phyloP scores from a whole-genome alignment of 805 yeast species.

The Vanderwaltozyma verrucispora region DNA sequence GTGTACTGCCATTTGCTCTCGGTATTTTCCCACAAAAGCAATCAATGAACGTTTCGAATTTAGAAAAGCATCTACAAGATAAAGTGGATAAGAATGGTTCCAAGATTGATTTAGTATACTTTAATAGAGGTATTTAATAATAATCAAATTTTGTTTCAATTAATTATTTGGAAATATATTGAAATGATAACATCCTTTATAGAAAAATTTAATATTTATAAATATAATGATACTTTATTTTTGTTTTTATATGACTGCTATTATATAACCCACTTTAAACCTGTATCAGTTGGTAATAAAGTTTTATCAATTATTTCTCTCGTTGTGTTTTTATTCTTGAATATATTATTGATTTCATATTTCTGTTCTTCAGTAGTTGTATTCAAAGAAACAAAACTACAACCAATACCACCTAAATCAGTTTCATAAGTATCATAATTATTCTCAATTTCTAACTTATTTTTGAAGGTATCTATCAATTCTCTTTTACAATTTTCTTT shows the following conservation, averaged over 20 bases:
- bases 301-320: constrained; percentile 7
- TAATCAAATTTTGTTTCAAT: not conserved
- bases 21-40: constrained; percentile 93
- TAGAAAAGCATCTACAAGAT: constrained; percentile 57
- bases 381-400: constrained; percentile 1
- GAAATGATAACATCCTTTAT: too few relatives aligned
- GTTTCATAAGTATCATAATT: constrained; percentile 74
- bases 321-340: constrained; percentile 6
- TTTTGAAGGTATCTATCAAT: constrained; percentile 26
- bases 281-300: constrained; percentile 11
- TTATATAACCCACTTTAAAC: constrained; percentile 10
- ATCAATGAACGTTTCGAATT: constrained; percentile 40
- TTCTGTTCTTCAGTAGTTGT: constrained; percentile 5
- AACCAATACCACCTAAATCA: constrained; percentile 84
- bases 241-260: not conserved
- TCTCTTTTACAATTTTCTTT: constrained; percentile 33
- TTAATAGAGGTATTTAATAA: constrained; percentile 82
- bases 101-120: constrained; percentile 52
- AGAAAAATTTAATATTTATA: too few relatives aligned
- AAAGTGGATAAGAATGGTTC: constrained; percentile 55
- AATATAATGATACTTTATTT: not conserved
- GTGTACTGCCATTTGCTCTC: constrained; percentile 86
- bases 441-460: constrained; percentile 26
- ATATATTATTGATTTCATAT: constrained; percentile 5
- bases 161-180: too few relatives aligned